These are phyloP conservation scores for Eucalyptus cladocalyx DNA, from an alignment of 345 rosid species.

Conservation along the genomic window DNA sequence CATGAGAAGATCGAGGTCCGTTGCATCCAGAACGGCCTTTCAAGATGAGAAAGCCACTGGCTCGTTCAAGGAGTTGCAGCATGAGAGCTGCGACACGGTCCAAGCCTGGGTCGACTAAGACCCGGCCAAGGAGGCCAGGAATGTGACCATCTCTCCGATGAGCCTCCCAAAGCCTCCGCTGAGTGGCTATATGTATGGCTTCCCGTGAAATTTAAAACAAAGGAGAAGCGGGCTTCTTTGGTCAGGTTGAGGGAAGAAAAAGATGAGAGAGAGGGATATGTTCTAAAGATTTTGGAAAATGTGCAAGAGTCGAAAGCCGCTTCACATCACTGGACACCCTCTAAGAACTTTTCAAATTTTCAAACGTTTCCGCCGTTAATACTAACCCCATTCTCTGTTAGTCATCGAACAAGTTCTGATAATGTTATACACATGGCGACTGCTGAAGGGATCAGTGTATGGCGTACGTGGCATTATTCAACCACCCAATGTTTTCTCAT, in stretches of 20 bases:
- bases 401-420: background rate
- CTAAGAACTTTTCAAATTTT: background rate
- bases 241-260: background rate
- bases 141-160: background rate
- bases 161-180: background rate
- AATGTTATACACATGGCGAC: background rate
- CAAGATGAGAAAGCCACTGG: background rate
- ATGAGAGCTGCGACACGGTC: background rate
- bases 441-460: background rate
- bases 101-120: background rate
- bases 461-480: background rate
- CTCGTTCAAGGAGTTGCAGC: background rate
- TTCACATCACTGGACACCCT: background rate
- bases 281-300: background rate
- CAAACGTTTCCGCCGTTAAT: background rate
- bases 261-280: background rate
- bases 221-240: background rate
- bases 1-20: background rate
- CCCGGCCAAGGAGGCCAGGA: background rate
- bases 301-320: background rate
- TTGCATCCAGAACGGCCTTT: background rate
- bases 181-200: background rate
- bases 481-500: background rate
- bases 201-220: background rate
- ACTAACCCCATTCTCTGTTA: rapidly evolving